Evolutionary conservation across 192 early-diverging fungal species (phyloP).

Genomic region (Pilaira anomala): DNA sequence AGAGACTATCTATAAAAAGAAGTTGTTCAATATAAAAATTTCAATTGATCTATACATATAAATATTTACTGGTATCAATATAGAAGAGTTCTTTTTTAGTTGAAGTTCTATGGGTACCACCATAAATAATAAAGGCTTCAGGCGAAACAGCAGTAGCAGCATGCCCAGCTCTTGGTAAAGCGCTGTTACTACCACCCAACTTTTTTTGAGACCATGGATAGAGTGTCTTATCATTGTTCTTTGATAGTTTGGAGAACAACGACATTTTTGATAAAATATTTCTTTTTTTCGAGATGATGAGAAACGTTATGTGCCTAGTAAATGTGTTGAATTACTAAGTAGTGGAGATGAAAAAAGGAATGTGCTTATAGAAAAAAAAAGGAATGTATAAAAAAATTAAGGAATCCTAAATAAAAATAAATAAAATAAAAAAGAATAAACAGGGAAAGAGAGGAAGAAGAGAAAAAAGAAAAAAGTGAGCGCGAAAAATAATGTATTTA

Average conservation of each 20-base stretch:
- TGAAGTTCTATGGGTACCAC: constrained; percentile 26
- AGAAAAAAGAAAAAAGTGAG: neutral
- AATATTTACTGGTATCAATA: constrained; percentile 27
- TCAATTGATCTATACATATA: neutral
- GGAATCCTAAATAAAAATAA: neutral
- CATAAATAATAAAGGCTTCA: constrained; percentile 18
- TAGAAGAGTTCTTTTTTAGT: constrained; percentile 28
- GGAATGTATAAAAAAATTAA: neutral
- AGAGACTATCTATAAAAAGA: constrained; percentile 19
- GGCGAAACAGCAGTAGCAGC: constrained; percentile 16
- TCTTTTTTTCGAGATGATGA: constrained; percentile 9
- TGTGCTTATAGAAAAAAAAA: neutral
- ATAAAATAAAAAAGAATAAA: no score
- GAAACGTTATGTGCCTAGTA: neutral
- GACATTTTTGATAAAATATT: constrained; percentile 17
- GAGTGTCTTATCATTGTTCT: constrained; percentile 19
- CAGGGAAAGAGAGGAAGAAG: neutral
- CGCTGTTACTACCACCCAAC: constrained; percentile 22
- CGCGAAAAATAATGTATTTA: no score
- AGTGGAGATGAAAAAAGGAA: constrained; percentile 2
- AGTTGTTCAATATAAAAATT: neutral
- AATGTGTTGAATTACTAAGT: neutral
- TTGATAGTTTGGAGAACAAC: constrained; percentile 32
- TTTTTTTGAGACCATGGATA: constrained; percentile 37
- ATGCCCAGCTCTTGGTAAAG: constrained; percentile 31